Conservation (phyloP, 768 basidiomycete genomes). For the Filobasidium floriforme region DNA sequence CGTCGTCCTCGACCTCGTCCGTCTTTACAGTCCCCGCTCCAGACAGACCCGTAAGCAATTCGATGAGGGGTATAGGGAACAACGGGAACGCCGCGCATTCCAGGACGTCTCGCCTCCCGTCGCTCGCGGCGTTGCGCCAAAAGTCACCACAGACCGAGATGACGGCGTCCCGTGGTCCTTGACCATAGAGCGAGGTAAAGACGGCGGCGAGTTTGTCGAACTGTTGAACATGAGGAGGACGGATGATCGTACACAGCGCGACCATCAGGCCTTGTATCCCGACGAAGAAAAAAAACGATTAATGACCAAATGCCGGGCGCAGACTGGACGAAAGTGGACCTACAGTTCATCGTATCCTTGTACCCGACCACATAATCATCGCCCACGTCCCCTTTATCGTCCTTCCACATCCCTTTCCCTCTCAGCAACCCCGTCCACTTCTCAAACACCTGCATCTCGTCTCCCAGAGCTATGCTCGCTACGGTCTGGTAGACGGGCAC, state of each 20-base stretch:
- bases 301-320: too few relatives aligned
- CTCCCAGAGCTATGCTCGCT: constrained; percentile 13
- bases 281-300: too few relatives aligned
- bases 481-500: constrained; percentile 18
- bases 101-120: constrained; percentile 13
- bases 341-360: constrained; percentile 21
- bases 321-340: not conserved
- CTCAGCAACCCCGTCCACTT: constrained; percentile 19
- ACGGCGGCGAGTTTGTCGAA: not conserved
- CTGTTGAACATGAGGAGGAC: not conserved
- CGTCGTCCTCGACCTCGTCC: not conserved
- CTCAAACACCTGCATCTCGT: constrained; percentile 16
- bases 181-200: not conserved
- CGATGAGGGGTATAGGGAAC: not conserved
- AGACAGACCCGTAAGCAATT: not conserved
- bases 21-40: not conserved
- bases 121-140: constrained; percentile 15
- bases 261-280: constrained; percentile 2
- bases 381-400: constrained; percentile 5
- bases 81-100: constrained; percentile 10
- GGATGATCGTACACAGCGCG: not conserved
- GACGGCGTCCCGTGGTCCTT: constrained; percentile 9
- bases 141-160: constrained; percentile 15
- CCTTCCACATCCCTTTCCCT: constrained; percentile 16
- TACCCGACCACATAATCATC: constrained; percentile 15